Percentiles rank a stretch among this genome's conserved stretches.
phyloP scores from a whole-genome alignment of 176 grass and related monocot species.

The Luzula sylvatica region DNA sequence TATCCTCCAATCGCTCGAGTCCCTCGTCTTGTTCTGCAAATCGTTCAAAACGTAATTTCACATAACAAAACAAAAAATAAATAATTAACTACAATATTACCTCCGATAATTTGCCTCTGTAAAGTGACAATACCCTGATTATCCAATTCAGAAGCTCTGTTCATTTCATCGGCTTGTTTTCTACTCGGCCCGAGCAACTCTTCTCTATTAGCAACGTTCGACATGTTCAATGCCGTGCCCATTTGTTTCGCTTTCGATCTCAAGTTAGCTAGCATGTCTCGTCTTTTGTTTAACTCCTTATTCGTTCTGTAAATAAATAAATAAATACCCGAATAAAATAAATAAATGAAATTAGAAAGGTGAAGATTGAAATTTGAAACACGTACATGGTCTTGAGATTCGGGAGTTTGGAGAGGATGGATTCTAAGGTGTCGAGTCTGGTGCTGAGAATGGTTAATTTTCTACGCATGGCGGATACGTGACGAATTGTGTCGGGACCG shows the following conservation, averaged over 20 bases:
- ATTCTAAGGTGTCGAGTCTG: constrained; percentile 39
- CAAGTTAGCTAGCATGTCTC: constrained; percentile 45
- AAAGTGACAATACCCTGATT: constrained; percentile 39
- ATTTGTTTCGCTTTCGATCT: constrained; percentile 44
- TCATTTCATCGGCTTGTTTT: constrained; percentile 34
- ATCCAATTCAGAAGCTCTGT: constrained; percentile 32
- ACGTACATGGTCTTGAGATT: constrained; percentile 36
- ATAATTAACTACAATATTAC: constrained; percentile 12
- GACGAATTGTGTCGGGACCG: constrained; percentile 29
- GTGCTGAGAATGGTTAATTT: constrained; percentile 43
- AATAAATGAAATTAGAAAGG: neutral
- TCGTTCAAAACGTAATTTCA: neutral
- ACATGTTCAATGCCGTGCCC: constrained; percentile 29
- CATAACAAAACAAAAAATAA: no score
- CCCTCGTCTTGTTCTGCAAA: constrained; percentile 55
- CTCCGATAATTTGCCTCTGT: constrained; percentile 60
- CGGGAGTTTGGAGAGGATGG: constrained; percentile 38
- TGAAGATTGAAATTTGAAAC: neutral
- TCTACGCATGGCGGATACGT: constrained; percentile 44
- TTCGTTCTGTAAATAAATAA: constrained; percentile 26
- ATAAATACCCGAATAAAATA: neutral
- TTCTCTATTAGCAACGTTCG: constrained; percentile 32
- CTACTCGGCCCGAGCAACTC: constrained; percentile 33
- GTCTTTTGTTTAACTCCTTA: constrained; percentile 52
- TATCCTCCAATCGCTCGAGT: constrained; percentile 46